Base-by-base conservation (phyloP, 1,284 basidiomycete genomes). In the Austroboletus novae-zelandiae region DNA sequence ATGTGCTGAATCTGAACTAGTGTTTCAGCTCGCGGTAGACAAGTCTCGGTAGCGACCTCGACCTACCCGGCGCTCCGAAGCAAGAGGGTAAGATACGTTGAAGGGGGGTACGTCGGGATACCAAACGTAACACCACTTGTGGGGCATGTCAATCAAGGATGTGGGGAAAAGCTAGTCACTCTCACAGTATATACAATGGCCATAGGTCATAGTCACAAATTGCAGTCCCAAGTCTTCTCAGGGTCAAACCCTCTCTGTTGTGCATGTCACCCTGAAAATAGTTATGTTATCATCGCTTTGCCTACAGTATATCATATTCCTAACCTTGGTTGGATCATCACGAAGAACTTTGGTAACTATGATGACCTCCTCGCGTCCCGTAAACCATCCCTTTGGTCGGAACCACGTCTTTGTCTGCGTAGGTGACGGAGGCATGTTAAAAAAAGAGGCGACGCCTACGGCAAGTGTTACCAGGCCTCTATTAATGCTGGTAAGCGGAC, bases 331-430 rank as follows among this genome's bases (percentile, higher is more conserved):
- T 5, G 81, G 86, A 56, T 89, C 85, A 61, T 88, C 86, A 2
- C 86, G 74, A 4, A 89, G 70, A n/a, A 87, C 73, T 14, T 83
- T 54, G 42, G 58, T 59, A 10, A 82, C 77, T 1, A 78, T 71
- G 49, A 84, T 83, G 4, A 71, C 73, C 57, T 79, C 79, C 52
- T 81, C 75, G 20, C 74, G 64, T 43, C 76, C 74, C 0, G 71
- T 79, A 65, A 89, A 89, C 83, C 86, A 89, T 0, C 85, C 85
- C 32, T 83, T 81, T 0, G 79, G 79, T 29, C 83, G 67, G 68
- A 78, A 86, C 79, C 82, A 81, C 0, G 78, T 68, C 55, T 80
- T 82, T 2, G 84, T 86, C 59, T 86, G 82, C 1, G 83, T 84
- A 0, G 85, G 84, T 3, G 78, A 75, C 15, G 81, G 76, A 0